Base-by-base conservation (phyloP, 768 basidiomycete species). In the Lyophyllum atratum region DNA sequence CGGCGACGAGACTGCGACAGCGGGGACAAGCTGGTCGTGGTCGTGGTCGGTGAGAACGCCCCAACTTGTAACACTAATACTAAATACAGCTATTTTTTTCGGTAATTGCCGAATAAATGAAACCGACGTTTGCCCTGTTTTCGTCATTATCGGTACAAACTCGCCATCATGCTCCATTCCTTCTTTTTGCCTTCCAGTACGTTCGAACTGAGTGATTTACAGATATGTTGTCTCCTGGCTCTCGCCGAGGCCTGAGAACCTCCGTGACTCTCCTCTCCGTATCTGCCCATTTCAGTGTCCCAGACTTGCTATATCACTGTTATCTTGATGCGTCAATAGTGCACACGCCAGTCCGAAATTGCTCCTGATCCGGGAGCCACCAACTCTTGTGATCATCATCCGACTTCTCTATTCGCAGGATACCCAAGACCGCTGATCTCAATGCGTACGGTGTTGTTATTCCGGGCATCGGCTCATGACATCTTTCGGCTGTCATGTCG, bases 1-100 rank as follows among this genome's bases (percentile, higher is more conserved):
- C 62, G 56, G 48, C 60, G 62, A 59, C 59, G 62, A 61, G 54
- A 58, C 62, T 54, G 55, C 33, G 55, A 54, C 62, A 64, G 64
- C 62, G 58, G 42, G 62, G 48, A 55, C 59, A 10, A 48, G 61
- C 59, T 59, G 59, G 61, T 65, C 59, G 62, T 61, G 55, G 64
- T 61, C 60, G 64, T 63, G 53, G 55, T 51, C 62, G 51, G 42
- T 49, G 55, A 26, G 42, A 56, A 61, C 19, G 50, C 52, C 34
- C 12, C 37, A 31, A 19, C 28, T 12, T 49, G 45, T 54, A 59
- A 40, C 15, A 40, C 15, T 40, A n/a, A 59, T 63, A 58, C 58
- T 59, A 59, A 59, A 59, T 54, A 59, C 59, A 42, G 24, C 4
- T 7, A 39, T n/a, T 7, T 44, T 43, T 29, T 47, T 55, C 64